phyloP scores from a whole-genome alignment of 1,284 basidiomycete genomes.

The Boletus hoseneyae region DNA sequence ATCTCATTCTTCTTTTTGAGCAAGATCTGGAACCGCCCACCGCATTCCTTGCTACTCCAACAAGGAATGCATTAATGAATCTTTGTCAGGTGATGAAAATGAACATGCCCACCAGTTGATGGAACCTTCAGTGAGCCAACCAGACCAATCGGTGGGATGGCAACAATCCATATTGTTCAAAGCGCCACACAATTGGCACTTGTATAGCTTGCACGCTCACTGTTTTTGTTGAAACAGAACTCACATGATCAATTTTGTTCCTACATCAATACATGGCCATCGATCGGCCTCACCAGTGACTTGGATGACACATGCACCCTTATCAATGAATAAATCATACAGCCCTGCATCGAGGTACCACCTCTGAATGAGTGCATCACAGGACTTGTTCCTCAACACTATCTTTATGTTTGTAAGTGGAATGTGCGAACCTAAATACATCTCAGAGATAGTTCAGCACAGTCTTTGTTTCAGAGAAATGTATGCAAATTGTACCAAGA shows the following conservation, averaged over 20 bases:
- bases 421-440: too few relatives aligned
- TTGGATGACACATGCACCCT: slow-evolving; percentile 22
- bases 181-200: slow-evolving; percentile 24
- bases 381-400: slow-evolving; percentile 17
- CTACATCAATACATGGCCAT: slow-evolving; percentile 25
- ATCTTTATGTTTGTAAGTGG: slow-evolving; percentile 6
- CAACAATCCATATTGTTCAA: slow-evolving; percentile 21
- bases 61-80: neutral
- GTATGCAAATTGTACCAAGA: too few relatives aligned
- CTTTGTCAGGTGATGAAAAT: neutral
- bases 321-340: slow-evolving; percentile 25
- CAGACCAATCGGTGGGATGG: slow-evolving; percentile 17
- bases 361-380: slow-evolving; percentile 23
- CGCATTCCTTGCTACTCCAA: slow-evolving; percentile 16
- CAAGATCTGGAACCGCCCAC: slow-evolving; percentile 26
- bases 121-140: slow-evolving; percentile 29
- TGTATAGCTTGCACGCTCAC: slow-evolving; percentile 16
- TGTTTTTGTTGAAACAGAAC: slow-evolving; percentile 26
- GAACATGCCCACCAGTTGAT: slow-evolving; percentile 19
- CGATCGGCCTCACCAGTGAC: slow-evolving; percentile 22
- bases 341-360: slow-evolving; percentile 25
- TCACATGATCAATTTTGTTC: slow-evolving; percentile 26
- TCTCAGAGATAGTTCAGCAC: too few relatives aligned
- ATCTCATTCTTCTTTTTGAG: slow-evolving; percentile 18
- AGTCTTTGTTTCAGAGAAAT: too few relatives aligned